A percentile compares a stretch with the other conserved stretches of the same genome.
phyloP scores from a whole-genome alignment of 2,329 filamentous ascomycete species.

The Fusarium sp. region DNA sequence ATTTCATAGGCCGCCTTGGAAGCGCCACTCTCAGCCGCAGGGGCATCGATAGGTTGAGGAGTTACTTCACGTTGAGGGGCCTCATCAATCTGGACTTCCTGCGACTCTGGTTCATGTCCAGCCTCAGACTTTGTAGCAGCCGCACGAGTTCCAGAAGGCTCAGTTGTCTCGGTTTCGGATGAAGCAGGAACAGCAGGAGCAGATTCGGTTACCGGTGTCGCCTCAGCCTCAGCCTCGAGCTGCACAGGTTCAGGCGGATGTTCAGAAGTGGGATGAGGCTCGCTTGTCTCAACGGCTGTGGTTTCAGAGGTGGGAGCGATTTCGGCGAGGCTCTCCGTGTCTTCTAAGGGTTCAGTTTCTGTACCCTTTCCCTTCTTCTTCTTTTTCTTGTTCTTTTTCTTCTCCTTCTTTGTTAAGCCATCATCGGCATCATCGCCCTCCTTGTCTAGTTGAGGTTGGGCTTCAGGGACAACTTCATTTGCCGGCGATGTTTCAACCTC shows the following conservation, averaged over 20 bases:
- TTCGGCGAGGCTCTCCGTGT: constrained; percentile 1
- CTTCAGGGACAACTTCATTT: not conserved
- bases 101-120: not conserved
- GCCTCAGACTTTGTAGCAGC: not conserved
- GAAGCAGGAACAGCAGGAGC: not conserved
- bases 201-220: not conserved
- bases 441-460: not conserved
- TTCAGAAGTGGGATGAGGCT: not conserved
- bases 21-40: not conserved
- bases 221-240: not conserved
- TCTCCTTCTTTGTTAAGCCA: constrained; percentile 11
- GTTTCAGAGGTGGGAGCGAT: not conserved
- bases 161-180: not conserved
- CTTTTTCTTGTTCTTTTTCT: constrained; percentile 18
- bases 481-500: not conserved
- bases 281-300: not conserved
- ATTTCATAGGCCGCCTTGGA: not conserved
- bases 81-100: not conserved
- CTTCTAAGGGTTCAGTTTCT: not conserved
- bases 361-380: not conserved
- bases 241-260: not conserved
- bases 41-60: not conserved
- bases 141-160: not conserved
- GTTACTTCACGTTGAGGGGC: not conserved
- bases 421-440: not conserved